Conservation (phyloP, 2,329 filamentous ascomycete genomes). For the Lasiodiplodia citricola region DNA sequence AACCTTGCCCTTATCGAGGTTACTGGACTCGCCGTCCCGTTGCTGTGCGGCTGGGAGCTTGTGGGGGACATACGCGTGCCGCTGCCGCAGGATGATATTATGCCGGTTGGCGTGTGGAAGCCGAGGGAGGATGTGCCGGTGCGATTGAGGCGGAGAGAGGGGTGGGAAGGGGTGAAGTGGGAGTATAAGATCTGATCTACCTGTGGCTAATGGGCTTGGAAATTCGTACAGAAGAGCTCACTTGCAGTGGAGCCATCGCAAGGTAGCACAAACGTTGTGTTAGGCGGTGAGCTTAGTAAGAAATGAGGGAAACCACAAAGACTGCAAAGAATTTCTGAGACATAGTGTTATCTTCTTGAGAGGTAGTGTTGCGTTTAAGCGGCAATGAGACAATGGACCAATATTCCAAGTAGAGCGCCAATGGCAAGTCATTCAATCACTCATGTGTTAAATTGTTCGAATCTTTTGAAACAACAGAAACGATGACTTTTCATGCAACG, state of each 20-base stretch:
- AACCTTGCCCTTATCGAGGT: background rate
- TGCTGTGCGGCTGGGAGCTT: background rate
- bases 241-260: no score
- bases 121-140: constrained; percentile 6
- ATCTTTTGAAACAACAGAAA: background rate
- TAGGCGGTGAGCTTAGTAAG: no score
- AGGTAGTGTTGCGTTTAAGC: background rate
- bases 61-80: background rate
- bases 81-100: background rate
- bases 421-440: no score
- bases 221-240: no score
- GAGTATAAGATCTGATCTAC: background rate
- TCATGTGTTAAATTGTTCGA: background rate
- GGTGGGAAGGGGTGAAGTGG: constrained; percentile 9
- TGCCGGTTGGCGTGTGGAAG: background rate
- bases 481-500: background rate
- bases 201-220: no score
- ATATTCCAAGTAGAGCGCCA: background rate
- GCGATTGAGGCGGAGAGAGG: background rate
- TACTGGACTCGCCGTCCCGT: background rate
- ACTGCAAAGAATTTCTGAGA: no score
- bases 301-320: no score
- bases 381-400: background rate
- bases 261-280: no score
- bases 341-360: background rate